Evolutionary conservation across 306 rosid species (phyloP).

Genomic region (Abrus pulchellus): DNA sequence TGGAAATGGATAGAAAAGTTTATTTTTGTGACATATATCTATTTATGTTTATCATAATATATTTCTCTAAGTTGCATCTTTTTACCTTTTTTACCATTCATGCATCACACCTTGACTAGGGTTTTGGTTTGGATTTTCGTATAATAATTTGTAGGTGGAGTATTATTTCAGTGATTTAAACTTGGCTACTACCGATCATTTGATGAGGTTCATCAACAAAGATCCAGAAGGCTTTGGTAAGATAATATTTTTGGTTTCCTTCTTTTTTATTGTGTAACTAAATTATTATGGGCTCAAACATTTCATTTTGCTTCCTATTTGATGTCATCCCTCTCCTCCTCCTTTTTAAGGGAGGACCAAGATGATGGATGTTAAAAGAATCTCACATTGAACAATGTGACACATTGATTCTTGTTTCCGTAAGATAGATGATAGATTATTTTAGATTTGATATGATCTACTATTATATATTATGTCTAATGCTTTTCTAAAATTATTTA

Average conservation of each 20-base stretch:
- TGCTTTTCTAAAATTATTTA: slow-evolving; percentile 52
- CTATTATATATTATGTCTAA: slow-evolving; percentile 44
- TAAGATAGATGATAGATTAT: slow-evolving; percentile 30
- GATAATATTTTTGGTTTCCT: slow-evolving; percentile 36
- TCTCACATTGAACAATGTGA: slow-evolving; percentile 19
- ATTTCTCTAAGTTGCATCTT: slow-evolving; percentile 16
- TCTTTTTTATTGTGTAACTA: background rate
- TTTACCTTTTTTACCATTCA: background rate
- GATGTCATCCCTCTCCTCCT: background rate
- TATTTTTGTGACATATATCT: slow-evolving; percentile 11
- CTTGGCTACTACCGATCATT: slow-evolving; percentile 96
- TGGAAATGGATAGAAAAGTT: background rate
- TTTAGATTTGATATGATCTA: slow-evolving; percentile 36
- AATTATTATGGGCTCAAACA: slow-evolving; percentile 14
- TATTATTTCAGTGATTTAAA: slow-evolving; percentile 97
- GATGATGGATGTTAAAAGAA: slow-evolving; percentile 22
- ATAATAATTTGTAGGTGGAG: slow-evolving; percentile 79
- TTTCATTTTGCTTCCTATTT: slow-evolving; percentile 40
- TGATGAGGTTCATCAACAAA: slow-evolving; percentile 95
- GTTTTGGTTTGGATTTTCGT: slow-evolving; percentile 43
- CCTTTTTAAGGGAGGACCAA: slow-evolving; percentile 37
- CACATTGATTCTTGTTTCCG: slow-evolving; percentile 36
- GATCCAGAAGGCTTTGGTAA: slow-evolving; percentile 96
- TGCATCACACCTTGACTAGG: slow-evolving; percentile 34
- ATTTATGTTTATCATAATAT: slow-evolving; percentile 22